These are phyloP conservation scores for Monosporozyma solicola DNA, from an alignment of 805 yeast genomes.

Conservation along the genomic window DNA sequence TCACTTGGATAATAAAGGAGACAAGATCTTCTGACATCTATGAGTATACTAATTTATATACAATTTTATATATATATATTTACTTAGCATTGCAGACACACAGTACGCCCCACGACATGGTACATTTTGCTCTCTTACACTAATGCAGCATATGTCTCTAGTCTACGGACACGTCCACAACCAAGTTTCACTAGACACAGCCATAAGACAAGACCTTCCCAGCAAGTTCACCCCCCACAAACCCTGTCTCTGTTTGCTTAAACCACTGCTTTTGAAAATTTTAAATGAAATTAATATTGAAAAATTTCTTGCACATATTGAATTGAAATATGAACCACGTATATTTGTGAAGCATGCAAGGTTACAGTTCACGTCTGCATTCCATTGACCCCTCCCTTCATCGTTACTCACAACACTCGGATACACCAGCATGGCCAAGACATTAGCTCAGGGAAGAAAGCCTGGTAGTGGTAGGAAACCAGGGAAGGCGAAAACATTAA, in stretches of 20 bases:
- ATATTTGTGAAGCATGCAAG: not conserved
- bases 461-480: constrained; percentile 31
- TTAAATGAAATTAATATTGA: not conserved
- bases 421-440: constrained; percentile 23
- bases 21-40: too few relatives aligned
- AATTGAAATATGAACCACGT: not conserved
- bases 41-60: too few relatives aligned
- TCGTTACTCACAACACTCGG: not conserved
- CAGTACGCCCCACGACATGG: too few relatives aligned
- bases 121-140: too few relatives aligned
- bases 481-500: constrained; percentile 28
- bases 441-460: constrained; percentile 29
- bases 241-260: not conserved
- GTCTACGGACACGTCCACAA: too few relatives aligned
- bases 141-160: too few relatives aligned
- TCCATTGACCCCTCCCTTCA: not conserved
- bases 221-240: not conserved
- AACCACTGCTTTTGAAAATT: not conserved
- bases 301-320: not conserved
- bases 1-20: too few relatives aligned
- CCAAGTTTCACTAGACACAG: too few relatives aligned
- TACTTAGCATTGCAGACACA: too few relatives aligned
- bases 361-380: too few relatives aligned
- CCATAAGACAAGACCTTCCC: too few relatives aligned
- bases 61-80: too few relatives aligned